Percentiles rank a stretch among this genome's conserved stretches.
Evolutionary conservation across 805 yeast genomes (phyloP).

Genomic region (Saccharomyces jurei): DNA sequence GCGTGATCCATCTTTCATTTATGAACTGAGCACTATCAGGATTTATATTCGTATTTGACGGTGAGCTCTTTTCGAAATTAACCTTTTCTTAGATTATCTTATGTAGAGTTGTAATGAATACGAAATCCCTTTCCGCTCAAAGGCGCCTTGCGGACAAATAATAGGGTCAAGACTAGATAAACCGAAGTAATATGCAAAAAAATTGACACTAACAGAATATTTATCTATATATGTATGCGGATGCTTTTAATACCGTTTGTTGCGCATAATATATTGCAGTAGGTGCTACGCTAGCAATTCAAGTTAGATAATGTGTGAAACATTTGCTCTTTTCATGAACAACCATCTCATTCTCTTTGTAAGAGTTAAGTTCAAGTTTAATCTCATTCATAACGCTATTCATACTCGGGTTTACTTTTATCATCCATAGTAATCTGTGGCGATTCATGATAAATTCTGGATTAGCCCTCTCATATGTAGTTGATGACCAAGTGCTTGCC

Average conservation of each 20-base stretch:
- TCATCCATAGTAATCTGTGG: neutral
- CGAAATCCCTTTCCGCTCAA: neutral
- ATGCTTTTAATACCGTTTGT: neutral
- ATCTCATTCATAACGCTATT: conserved; percentile 30
- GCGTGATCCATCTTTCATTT: conserved; percentile 21
- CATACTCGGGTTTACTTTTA: conserved; percentile 7
- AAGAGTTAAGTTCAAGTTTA: conserved; percentile 56
- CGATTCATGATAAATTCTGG: conserved; percentile 12
- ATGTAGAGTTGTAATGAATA: neutral
- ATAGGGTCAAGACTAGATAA: neutral
- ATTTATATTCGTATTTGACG: neutral
- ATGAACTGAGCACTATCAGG: neutral
- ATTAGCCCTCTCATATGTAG: conserved; percentile 25
- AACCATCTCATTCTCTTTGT: conserved; percentile 56
- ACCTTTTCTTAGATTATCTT: neutral
- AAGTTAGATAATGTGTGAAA: conserved; percentile 47
- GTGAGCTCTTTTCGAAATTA: neutral
- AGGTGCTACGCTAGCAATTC: neutral
- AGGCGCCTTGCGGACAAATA: neutral
- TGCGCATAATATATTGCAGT: too few relatives aligned
- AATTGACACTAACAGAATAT: neutral
- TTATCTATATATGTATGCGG: neutral
- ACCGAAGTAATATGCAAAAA: neutral
- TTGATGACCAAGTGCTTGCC: conserved; percentile 23
- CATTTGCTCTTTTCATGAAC: conserved; percentile 53